A percentile compares a stretch with the other conserved stretches of the same genome.
Evolutionary conservation across 1,139 yeast species (phyloP).

Genomic region (Blastobotrys proliferans): DNA sequence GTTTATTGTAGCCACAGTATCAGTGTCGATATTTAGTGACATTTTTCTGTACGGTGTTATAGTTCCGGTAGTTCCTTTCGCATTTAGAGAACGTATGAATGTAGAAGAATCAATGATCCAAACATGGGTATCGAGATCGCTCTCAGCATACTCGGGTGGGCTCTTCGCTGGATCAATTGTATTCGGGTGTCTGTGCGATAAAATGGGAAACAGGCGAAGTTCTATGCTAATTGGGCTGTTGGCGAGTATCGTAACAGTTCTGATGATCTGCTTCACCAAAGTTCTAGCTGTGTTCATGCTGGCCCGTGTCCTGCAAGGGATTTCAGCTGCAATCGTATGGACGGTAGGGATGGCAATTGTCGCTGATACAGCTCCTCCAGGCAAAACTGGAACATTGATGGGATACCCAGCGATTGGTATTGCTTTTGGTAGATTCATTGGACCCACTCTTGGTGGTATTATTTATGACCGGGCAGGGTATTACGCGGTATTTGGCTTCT

Average conservation of each 20-base stretch:
- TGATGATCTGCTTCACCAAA: constrained; percentile 30
- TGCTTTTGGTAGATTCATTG: constrained; percentile 33
- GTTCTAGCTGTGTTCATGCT: constrained; percentile 29
- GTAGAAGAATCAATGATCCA: constrained; percentile 30
- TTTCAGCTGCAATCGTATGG: constrained; percentile 38
- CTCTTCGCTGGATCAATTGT: constrained; percentile 31
- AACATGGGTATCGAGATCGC: constrained; percentile 27
- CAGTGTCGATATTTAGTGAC: constrained; percentile 35
- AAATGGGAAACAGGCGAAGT: constrained; percentile 24
- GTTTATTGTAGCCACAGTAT: constrained; percentile 29
- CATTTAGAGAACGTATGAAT: constrained; percentile 30
- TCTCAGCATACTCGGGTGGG: constrained; percentile 36
- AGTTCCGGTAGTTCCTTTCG: constrained; percentile 37
- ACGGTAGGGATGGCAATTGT: constrained; percentile 37
- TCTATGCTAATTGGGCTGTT: constrained; percentile 35
- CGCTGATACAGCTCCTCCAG: constrained; percentile 30
- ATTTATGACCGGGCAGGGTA: constrained; percentile 35
- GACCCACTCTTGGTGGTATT: constrained; percentile 38
- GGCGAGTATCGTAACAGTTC: constrained; percentile 31
- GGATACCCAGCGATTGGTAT: constrained; percentile 34
- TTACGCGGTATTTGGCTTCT: constrained; percentile 34
- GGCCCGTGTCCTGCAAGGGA: constrained; percentile 36
- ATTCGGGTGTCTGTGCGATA: constrained; percentile 34
- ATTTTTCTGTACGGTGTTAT: constrained; percentile 33
- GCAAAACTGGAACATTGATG: constrained; percentile 26